Evolutionary conservation across 2,329 filamentous ascomycete species (phyloP).

Genomic region (Fusarium sp.): DNA sequence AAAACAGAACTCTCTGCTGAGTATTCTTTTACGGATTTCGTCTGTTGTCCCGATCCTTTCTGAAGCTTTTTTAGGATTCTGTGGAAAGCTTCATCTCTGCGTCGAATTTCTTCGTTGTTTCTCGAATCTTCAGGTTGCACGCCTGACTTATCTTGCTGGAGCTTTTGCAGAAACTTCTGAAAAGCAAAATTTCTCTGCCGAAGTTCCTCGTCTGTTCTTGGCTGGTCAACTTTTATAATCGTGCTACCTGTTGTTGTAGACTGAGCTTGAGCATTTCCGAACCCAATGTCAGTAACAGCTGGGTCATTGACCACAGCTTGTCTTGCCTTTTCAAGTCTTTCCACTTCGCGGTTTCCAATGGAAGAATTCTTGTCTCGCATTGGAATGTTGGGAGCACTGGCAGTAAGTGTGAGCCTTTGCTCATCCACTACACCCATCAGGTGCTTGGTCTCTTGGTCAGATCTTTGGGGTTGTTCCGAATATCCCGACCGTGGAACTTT

Average conservation of each 20-base stretch:
- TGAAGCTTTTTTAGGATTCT: slow-evolving; percentile 50
- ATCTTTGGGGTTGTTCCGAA: not conserved
- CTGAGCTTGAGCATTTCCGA: not conserved
- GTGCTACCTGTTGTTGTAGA: not conserved
- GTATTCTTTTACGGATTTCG: slow-evolving; percentile 5
- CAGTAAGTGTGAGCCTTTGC: slow-evolving; percentile 10
- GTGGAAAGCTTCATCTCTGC: slow-evolving; percentile 47
- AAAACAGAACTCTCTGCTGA: not conserved
- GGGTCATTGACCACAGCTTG: slow-evolving; percentile 37
- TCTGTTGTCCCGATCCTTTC: slow-evolving; percentile 3
- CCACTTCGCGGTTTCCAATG: not conserved
- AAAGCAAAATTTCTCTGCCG: not conserved
- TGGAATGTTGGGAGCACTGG: not conserved
- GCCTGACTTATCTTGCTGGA: not conserved
- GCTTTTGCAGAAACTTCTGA: not conserved
- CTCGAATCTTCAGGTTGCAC: not conserved
- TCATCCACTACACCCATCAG: not conserved
- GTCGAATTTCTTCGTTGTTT: slow-evolving; percentile 15
- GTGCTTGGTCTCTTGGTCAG: slow-evolving; percentile 20
- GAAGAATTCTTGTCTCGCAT: not conserved
- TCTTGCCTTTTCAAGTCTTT: slow-evolving; percentile 19
- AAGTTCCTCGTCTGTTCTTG: not conserved
- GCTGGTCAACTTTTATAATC: not conserved
- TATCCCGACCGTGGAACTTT: not conserved
- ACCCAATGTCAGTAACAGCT: slow-evolving; percentile 34